Conservation (phyloP, 1,284 basidiomycete genomes). For the Fomitiporia mediterranea region DNA sequence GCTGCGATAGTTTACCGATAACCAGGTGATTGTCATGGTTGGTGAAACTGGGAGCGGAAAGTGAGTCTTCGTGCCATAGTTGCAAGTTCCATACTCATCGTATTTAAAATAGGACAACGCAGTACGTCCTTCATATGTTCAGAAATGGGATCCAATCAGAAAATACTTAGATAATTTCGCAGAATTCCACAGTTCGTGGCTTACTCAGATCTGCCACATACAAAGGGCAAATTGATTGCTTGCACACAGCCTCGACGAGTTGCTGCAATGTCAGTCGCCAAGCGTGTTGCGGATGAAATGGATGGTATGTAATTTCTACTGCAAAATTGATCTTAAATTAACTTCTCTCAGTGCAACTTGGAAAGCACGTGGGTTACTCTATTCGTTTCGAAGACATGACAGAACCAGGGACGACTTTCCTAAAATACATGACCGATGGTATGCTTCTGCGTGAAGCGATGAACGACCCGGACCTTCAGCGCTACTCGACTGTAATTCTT, state of each 20-base stretch:
- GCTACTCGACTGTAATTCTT: conserved; percentile 96
- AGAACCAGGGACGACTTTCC: conserved; percentile 82
- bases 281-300: conserved; percentile 98
- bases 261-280: conserved; percentile 97
- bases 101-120: conserved; percentile 58
- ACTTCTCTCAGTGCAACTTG: conserved; percentile 66
- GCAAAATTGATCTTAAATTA: too few species aligned
- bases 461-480: conserved; percentile 86
- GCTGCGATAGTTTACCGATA: conserved; percentile 62
- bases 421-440: conserved; percentile 99
- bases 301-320: conserved; percentile 59
- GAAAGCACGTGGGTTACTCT: conserved; percentile 94
- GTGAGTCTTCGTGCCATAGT: conserved; percentile 22
- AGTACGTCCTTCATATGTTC: conserved; percentile 47
- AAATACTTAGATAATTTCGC: conserved; percentile 25
- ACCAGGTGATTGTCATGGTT: conserved; percentile 94
- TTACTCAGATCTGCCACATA: conserved; percentile 88
- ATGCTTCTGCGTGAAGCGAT: conserved; percentile 97
- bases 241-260: conserved; percentile 98
- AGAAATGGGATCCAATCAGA: too few species aligned
- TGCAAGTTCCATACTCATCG: not conserved
- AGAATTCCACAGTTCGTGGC: conserved; percentile 94
- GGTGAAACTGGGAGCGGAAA: conserved; percentile 99
- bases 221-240: conserved; percentile 86
- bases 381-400: conserved; percentile 99